A percentile compares a stretch with the other conserved stretches of the same genome.
Evolutionary conservation across 805 yeast genomes (phyloP).

Genomic region (Teunomyces panamensis): DNA sequence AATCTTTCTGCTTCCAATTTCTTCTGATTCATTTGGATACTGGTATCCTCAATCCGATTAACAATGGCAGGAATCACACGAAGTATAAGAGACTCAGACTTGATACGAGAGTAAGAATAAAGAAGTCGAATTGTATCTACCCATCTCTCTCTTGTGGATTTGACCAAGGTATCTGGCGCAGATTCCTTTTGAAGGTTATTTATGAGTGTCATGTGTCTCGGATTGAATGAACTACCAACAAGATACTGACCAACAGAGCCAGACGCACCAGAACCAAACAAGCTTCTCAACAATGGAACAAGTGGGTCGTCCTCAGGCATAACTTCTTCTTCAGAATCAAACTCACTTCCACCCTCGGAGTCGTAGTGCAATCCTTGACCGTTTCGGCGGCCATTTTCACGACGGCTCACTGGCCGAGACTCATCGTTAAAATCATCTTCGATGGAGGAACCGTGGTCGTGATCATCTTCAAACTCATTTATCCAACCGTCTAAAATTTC

Average conservation of each 20-base stretch:
- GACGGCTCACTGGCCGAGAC: conserved; percentile 3
- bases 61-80: conserved; percentile 35
- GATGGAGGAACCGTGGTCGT: conserved; percentile 19
- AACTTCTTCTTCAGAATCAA: conserved; percentile 1
- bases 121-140: conserved; percentile 52
- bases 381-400: conserved; percentile 6
- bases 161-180: conserved; percentile 24
- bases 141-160: conserved; percentile 70
- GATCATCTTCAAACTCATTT: conserved; percentile 34
- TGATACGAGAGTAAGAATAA: conserved; percentile 25
- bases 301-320: conserved; percentile 2
- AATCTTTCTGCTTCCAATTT: conserved; percentile 24
- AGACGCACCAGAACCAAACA: conserved; percentile 14
- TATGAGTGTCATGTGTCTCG: background rate
- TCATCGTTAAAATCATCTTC: conserved; percentile 10
- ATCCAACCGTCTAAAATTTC: conserved; percentile 42
- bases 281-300: conserved; percentile 7
- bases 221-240: conserved; percentile 4
- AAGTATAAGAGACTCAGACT: background rate
- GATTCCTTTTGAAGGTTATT: conserved; percentile 9
- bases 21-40: conserved; percentile 37
- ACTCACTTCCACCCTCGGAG: conserved; percentile 2
- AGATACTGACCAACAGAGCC: conserved; percentile 9
- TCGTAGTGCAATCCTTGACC: background rate
- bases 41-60: conserved; percentile 47